Percentiles rank a stretch among this genome's conserved stretches.
phyloP scores from a whole-genome alignment of 1,284 basidiomycete genomes.

The Uromyces viciae-fabae region DNA sequence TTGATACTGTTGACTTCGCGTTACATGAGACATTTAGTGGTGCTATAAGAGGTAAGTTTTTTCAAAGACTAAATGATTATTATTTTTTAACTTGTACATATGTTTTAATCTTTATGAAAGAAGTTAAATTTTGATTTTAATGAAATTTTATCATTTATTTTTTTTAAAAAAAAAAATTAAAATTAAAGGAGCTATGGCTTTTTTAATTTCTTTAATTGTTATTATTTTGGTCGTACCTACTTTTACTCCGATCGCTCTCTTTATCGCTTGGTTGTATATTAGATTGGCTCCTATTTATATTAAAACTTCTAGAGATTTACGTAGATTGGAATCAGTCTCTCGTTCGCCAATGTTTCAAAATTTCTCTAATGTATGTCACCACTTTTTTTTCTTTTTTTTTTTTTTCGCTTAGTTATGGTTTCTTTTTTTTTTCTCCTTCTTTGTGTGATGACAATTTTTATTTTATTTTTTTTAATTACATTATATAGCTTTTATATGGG shows the following conservation, averaged over 20 bases:
- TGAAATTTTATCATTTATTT: no score
- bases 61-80: background rate
- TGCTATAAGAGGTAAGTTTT: conserved; percentile 57
- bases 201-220: conserved; percentile 57
- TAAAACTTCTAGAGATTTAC: conserved; percentile 50
- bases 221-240: conserved; percentile 57
- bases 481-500: conserved; percentile 31
- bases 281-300: conserved; percentile 38
- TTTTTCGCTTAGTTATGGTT: background rate
- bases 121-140: no score
- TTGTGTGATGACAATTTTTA: background rate
- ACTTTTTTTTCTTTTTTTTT: background rate
- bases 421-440: background rate
- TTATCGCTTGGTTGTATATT: conserved; percentile 44
- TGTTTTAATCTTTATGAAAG: no score
- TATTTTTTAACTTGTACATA: background rate
- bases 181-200: conserved; percentile 61
- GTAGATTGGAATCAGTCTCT: conserved; percentile 43
- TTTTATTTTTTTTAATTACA: background rate
- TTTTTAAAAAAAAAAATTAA: no score
- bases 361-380: conserved; percentile 37
- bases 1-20: conserved; percentile 44
- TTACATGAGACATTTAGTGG: conserved; percentile 59
- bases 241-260: conserved; percentile 29
- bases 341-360: conserved; percentile 45